Evolutionary conservation across 2,329 filamentous ascomycete genomes (phyloP).

Genomic region (Arthrobotrys musiformis): DNA sequence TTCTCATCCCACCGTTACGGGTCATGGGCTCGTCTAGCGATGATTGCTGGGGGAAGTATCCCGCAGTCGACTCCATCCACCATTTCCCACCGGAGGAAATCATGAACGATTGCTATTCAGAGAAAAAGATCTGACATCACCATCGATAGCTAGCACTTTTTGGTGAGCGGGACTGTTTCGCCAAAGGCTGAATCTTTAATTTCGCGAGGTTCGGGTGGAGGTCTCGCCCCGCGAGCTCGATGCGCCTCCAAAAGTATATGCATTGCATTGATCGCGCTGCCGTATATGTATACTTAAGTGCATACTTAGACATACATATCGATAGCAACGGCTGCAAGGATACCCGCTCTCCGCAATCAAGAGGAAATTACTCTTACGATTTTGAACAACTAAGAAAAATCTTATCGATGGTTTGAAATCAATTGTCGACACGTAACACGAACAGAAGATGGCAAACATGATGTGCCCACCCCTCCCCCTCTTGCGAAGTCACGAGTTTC

Average conservation of each 20-base stretch:
- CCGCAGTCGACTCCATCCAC: not conserved
- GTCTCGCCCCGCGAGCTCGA: slow-evolving; percentile 3
- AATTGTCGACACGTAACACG: slow-evolving; percentile 29
- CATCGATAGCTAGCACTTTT: not conserved
- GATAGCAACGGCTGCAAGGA: slow-evolving; percentile 19
- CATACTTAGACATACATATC: no score
- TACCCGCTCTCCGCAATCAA: not conserved
- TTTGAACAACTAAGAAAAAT: slow-evolving; percentile 11
- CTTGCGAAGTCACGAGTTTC: slow-evolving; percentile 47
- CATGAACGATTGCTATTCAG: not conserved
- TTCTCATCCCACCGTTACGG: slow-evolving; percentile 19
- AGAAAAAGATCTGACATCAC: slow-evolving; percentile 24
- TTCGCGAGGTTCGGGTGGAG: slow-evolving; percentile 12
- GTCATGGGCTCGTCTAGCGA: slow-evolving; percentile 11
- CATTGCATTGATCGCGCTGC: slow-evolving; percentile 1
- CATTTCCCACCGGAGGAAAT: slow-evolving; percentile 8
- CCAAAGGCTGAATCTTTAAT: slow-evolving; percentile 12
- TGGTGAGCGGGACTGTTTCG: slow-evolving; percentile 31
- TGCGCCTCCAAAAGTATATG: not conserved
- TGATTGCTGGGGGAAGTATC: slow-evolving; percentile 5
- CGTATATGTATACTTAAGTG: no score
- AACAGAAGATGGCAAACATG: slow-evolving; percentile 3
- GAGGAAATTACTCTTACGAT: slow-evolving; percentile 39
- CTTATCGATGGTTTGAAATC: slow-evolving; percentile 23
- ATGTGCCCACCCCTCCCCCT: not conserved